phyloP scores from a whole-genome alignment of 257 asterid species.

The Verbascum thapsus region DNA sequence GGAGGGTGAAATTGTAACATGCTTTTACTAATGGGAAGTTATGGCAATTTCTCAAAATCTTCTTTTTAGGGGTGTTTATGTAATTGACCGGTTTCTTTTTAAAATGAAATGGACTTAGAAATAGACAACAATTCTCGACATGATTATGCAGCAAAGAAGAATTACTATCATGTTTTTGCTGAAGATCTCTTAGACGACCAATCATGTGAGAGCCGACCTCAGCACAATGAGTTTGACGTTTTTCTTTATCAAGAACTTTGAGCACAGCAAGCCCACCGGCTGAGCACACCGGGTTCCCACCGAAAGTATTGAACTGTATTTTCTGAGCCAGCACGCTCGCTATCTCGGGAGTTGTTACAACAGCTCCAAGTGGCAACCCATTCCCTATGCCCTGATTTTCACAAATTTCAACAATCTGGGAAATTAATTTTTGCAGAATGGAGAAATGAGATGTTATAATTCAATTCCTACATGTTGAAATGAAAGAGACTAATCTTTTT shows the following conservation, averaged over 20 bases:
- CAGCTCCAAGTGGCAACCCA: slow-evolving; percentile 98
- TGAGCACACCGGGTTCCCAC: slow-evolving; percentile 98
- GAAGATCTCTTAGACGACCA: slow-evolving; percentile 66
- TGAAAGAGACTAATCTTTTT: neutral
- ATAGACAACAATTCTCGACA: neutral
- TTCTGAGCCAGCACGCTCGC: slow-evolving; percentile 88
- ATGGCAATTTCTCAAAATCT: too few relatives aligned
- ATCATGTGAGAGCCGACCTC: slow-evolving; percentile 84
- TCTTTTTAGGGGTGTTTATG: too few relatives aligned
- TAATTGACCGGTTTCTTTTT: too few relatives aligned
- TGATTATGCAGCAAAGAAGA: slow-evolving; percentile 22
- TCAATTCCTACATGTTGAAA: neutral
- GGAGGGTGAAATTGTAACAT: too few relatives aligned
- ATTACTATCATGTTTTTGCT: slow-evolving; percentile 79
- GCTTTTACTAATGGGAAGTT: too few relatives aligned
- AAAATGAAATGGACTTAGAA: neutral
- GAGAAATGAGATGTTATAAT: slow-evolving; percentile 1
- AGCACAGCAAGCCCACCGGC: slow-evolving; percentile 97
- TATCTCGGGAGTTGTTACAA: slow-evolving; percentile 95
- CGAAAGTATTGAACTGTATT: slow-evolving; percentile 89
- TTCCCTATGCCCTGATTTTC: slow-evolving; percentile 85
- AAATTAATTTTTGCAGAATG: slow-evolving; percentile 12
- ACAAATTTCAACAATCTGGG: slow-evolving; percentile 15
- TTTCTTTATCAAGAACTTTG: slow-evolving; percentile 77
- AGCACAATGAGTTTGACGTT: slow-evolving; percentile 85